phyloP scores from a whole-genome alignment of 1,284 basidiomycete genomes.

The Pseudozyma tsukubaensis region DNA sequence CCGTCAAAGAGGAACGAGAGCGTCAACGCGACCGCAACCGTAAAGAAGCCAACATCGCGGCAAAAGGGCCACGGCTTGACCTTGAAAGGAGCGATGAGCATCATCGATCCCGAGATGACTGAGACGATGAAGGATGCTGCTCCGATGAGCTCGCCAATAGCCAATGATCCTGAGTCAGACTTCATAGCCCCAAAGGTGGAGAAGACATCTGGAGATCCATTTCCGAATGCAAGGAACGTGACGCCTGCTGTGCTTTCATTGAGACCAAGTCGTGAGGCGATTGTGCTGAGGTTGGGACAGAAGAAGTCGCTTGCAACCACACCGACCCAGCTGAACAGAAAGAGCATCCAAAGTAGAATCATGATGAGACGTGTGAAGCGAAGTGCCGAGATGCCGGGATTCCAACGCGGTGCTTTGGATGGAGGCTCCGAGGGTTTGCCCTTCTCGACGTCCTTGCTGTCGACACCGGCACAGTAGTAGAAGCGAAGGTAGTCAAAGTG shows the following conservation, averaged over 20 bases:
- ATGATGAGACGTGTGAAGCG: constrained; percentile 29
- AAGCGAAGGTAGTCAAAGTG: constrained; percentile 58
- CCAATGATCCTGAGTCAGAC: constrained; percentile 84
- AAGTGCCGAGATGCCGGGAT: constrained; percentile 32
- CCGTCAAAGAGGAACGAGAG: constrained; percentile 84
- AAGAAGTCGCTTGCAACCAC: constrained; percentile 67
- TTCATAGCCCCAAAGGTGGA: constrained; percentile 94
- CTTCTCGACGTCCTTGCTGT: constrained; percentile 4
- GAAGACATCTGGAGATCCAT: constrained; percentile 74
- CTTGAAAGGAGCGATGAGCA: constrained; percentile 90
- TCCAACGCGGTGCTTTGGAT: constrained; percentile 17
- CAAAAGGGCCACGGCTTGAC: constrained; percentile 84
- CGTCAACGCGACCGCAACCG: constrained; percentile 79
- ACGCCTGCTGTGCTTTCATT: constrained; percentile 67
- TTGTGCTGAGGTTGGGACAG: constrained; percentile 64
- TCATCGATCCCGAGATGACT: constrained; percentile 93
- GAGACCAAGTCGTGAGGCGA: constrained; percentile 60
- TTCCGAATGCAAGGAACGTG: constrained; percentile 66
- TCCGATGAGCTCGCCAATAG: constrained; percentile 92
- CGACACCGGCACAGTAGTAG: constrained; percentile 61
- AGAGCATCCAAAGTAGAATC: constrained; percentile 59
- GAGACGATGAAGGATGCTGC: constrained; percentile 95
- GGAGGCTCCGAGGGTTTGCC: constrained; percentile 30
- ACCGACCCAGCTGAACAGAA: constrained; percentile 65
- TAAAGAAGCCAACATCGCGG: constrained; percentile 93